Evolutionary conservation across 495 filamentous ascomycete species (phyloP).

Genomic region (Hypoxylon fragiforme): DNA sequence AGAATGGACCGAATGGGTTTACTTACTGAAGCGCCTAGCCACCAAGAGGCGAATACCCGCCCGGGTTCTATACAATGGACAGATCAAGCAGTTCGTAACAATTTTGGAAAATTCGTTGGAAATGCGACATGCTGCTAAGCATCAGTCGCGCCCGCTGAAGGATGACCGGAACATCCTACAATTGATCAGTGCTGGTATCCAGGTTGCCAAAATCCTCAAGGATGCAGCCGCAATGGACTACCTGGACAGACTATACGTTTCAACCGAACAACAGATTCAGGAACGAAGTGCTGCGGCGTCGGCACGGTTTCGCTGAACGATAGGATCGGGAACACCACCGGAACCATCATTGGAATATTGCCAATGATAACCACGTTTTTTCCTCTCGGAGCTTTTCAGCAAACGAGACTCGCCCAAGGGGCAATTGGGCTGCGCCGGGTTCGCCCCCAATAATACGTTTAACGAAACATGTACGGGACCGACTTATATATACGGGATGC

Average conservation of each 20-base stretch:
- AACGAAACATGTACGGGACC: constrained; percentile 29
- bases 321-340: not conserved
- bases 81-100: constrained; percentile 86
- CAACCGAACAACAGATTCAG: constrained; percentile 75
- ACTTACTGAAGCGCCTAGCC: constrained; percentile 80
- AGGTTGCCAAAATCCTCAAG: constrained; percentile 83
- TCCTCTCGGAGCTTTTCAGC: constrained; percentile 26
- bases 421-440: constrained; percentile 14
- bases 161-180: constrained; percentile 89
- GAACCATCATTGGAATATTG: constrained; percentile 16
- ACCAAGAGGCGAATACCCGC: constrained; percentile 84
- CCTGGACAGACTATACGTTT: constrained; percentile 68
- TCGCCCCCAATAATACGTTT: constrained; percentile 32
- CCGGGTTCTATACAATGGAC: constrained; percentile 79
- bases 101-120: constrained; percentile 82
- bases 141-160: constrained; percentile 80
- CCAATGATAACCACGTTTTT: constrained; percentile 30
- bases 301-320: constrained; percentile 47
- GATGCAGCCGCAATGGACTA: constrained; percentile 80
- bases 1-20: constrained; percentile 93
- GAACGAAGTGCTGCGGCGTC: constrained; percentile 57
- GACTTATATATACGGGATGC: constrained; percentile 23
- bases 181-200: constrained; percentile 80
- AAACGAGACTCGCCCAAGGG: constrained; percentile 16
- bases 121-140: constrained; percentile 82